Evolutionary conservation across 2,329 filamentous ascomycete genomes (phyloP).

Genomic region (Xylariaceae sp.): DNA sequence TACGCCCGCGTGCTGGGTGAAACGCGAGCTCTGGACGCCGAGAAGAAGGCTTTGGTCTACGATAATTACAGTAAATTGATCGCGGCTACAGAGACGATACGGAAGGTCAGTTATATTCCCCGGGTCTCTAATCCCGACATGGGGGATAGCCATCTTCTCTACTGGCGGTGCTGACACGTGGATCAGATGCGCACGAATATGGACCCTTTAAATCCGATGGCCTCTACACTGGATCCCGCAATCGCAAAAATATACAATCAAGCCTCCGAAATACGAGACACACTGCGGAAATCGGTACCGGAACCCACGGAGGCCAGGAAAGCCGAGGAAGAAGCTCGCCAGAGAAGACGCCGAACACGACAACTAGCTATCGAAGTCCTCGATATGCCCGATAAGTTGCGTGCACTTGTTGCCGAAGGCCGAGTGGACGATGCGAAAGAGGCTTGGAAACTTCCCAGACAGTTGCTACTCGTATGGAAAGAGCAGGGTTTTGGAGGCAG

Average conservation of each 20-base stretch:
- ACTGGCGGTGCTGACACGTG: conserved; percentile 5
- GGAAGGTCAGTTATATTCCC: conserved; percentile 49
- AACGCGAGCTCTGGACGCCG: conserved; percentile 84
- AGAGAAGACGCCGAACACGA: conserved; percentile 39
- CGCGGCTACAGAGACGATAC: conserved; percentile 91
- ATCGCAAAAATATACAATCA: conserved; percentile 68
- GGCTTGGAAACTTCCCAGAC: conserved; percentile 51
- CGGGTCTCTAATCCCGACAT: too few species aligned
- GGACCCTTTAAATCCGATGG: conserved; percentile 71
- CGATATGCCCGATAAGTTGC: conserved; percentile 54
- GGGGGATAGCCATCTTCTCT: not conserved
- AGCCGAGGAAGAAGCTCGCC: conserved; percentile 32
- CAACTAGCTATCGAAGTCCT: conserved; percentile 60
- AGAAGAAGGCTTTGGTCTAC: conserved; percentile 95
- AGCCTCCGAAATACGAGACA: conserved; percentile 50
- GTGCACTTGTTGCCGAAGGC: conserved; percentile 53
- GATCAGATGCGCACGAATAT: conserved; percentile 71
- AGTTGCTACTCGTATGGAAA: conserved; percentile 49
- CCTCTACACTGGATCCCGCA: conserved; percentile 65
- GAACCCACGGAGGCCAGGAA: conserved; percentile 40
- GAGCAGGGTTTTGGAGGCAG: conserved; percentile 49
- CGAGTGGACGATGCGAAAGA: conserved; percentile 54
- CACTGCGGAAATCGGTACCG: conserved; percentile 44
- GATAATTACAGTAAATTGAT: conserved; percentile 98
- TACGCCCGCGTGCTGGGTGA: conserved; percentile 72